Percentiles rank a stretch among this genome's conserved stretches.
phyloP scores from a whole-genome alignment of 2,329 filamentous ascomycete species.

The Hawksworthiomyces lignivorus region DNA sequence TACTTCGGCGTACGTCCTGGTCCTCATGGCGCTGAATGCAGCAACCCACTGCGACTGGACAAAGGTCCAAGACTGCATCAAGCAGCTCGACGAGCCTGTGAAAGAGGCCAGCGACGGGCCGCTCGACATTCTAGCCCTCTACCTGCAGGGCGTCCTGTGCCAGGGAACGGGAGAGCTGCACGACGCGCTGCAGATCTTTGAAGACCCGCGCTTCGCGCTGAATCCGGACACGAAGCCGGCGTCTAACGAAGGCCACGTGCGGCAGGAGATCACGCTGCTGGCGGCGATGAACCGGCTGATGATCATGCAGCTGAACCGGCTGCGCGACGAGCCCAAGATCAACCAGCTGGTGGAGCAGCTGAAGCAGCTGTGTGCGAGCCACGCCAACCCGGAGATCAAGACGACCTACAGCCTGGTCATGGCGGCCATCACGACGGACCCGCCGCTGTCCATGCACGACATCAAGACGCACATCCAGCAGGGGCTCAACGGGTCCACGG shows the following conservation, averaged over 20 bases:
- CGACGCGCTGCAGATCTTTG: slow-evolving; percentile 60
- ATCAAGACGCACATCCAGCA: slow-evolving; percentile 72
- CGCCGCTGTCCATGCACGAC: slow-evolving; percentile 59
- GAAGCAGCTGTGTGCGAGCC: slow-evolving; percentile 57
- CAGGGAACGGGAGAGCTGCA: slow-evolving; percentile 70
- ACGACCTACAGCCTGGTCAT: slow-evolving; percentile 71
- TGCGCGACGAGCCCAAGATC: slow-evolving; percentile 51
- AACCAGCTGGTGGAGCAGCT: slow-evolving; percentile 57
- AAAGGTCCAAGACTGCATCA: slow-evolving; percentile 50
- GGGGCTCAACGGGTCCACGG: slow-evolving; percentile 62
- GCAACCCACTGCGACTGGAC: slow-evolving; percentile 66
- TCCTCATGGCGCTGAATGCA: slow-evolving; percentile 63
- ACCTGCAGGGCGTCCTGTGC: slow-evolving; percentile 66
- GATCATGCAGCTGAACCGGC: slow-evolving; percentile 58
- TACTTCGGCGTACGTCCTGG: slow-evolving; percentile 59
- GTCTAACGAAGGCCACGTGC: slow-evolving; percentile 28
- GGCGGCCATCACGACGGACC: slow-evolving; percentile 57
- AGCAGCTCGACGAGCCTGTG: slow-evolving; percentile 41
- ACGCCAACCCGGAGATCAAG: slow-evolving; percentile 66
- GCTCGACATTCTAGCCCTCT: slow-evolving; percentile 52
- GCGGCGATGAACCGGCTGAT: slow-evolving; percentile 61
- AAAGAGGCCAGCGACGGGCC: slow-evolving; percentile 33
- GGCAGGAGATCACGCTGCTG: slow-evolving; percentile 58
- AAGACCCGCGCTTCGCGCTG: slow-evolving; percentile 51
- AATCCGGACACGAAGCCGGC: slow-evolving; percentile 19